Evolutionary conservation across 371 early-diverging fungal genomes (phyloP).

Genomic region (Mucor saturninus): DNA sequence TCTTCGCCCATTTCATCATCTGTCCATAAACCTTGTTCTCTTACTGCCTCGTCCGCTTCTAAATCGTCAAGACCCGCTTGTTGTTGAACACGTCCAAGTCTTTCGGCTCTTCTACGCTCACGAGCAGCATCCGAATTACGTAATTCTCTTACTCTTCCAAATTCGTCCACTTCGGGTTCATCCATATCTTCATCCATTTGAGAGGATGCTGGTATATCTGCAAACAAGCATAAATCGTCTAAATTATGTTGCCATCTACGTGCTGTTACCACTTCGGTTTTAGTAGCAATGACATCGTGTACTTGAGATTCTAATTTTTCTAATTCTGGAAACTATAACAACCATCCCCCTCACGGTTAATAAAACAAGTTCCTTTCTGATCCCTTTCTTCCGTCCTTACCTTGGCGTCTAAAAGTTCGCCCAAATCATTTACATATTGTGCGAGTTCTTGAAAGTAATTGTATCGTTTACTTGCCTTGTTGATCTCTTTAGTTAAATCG

Average conservation of each 20-base stretch:
- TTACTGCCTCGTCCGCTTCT: constrained; percentile 20
- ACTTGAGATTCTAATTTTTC: constrained; percentile 65
- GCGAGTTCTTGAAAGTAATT: constrained; percentile 71
- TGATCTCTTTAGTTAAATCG: constrained; percentile 52
- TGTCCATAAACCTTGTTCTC: constrained; percentile 55
- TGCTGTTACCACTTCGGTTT: constrained; percentile 42
- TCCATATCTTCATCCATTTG: constrained; percentile 21
- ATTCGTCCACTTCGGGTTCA: constrained; percentile 48
- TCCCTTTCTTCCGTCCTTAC: constrained; percentile 24
- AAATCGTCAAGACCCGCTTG: constrained; percentile 13
- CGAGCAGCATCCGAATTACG: constrained; percentile 35
- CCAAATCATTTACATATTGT: constrained; percentile 65
- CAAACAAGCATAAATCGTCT: constrained; percentile 58
- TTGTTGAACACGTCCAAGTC: constrained; percentile 23
- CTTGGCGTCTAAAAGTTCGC: constrained; percentile 74
- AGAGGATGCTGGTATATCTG: constrained; percentile 6
- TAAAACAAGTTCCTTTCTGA: too few species aligned
- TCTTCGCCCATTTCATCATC: constrained; percentile 59
- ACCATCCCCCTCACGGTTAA: too few species aligned
- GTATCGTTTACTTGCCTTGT: constrained; percentile 58
- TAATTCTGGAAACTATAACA: constrained; percentile 59
- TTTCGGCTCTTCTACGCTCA: constrained; percentile 42
- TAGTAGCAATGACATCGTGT: constrained; percentile 47
- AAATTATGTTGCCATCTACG: constrained; percentile 48
- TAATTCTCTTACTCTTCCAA: constrained; percentile 47